These are phyloP conservation scores for Aspergillus mulundensis DNA, from an alignment of 495 filamentous ascomycete genomes.

Conservation along the genomic window DNA sequence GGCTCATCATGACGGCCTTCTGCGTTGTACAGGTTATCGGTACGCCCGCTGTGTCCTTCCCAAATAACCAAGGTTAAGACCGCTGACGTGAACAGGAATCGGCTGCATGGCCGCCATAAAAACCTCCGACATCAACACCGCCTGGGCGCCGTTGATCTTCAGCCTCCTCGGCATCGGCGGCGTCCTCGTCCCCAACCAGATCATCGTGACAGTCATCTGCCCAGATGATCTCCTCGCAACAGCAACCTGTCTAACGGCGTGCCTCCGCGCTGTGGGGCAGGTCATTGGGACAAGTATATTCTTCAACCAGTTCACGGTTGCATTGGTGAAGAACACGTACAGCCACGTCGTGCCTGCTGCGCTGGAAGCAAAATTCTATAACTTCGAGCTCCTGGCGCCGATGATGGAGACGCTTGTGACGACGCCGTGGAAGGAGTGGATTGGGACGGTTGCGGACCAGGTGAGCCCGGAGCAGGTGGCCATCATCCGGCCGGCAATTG, in stretches of 20 bases:
- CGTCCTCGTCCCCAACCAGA: conserved; percentile 1
- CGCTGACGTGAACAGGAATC: background rate
- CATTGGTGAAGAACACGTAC: background rate
- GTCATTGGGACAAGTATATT: conserved; percentile 2
- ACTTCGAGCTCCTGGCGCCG: background rate
- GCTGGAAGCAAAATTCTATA: background rate
- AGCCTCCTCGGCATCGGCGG: conserved; percentile 1
- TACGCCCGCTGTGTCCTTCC: too few relatives aligned
- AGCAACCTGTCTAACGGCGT: background rate
- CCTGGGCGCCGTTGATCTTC: background rate
- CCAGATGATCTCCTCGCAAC: conserved; percentile 5
- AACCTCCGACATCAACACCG: background rate
- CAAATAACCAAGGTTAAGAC: too few relatives aligned
- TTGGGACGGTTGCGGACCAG: background rate
- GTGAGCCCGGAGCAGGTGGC: background rate
- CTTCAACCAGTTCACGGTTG: conserved; percentile 1
- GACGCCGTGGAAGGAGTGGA: background rate
- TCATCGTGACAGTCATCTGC: conserved; percentile 1
- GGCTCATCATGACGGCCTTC: conserved; percentile 1
- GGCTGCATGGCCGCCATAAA: conserved; percentile 2
- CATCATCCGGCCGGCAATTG: background rate
- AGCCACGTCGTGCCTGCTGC: background rate
- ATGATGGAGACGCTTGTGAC: background rate
- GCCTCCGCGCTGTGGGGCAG: background rate
- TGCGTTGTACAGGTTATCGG: conserved; percentile 4